Evolutionary conservation across 192 early-diverging fungal genomes (phyloP).

Genomic region (Backusella morwellensis): DNA sequence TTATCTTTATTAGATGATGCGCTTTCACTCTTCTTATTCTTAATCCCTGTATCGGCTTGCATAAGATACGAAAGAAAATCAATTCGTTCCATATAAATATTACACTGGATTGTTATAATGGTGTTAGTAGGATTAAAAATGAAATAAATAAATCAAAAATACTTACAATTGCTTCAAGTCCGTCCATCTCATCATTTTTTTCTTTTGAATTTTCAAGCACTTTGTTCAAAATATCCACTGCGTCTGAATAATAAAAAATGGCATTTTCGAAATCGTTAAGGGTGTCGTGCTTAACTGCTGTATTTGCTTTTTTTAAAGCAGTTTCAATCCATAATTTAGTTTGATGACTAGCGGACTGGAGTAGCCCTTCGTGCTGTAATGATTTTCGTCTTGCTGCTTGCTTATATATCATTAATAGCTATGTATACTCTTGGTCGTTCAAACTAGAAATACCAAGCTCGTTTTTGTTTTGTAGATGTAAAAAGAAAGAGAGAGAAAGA

Average conservation of each 20-base stretch:
- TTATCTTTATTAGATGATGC: background rate
- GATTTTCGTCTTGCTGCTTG: background rate
- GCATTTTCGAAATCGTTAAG: background rate
- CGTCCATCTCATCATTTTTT: background rate
- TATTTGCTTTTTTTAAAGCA: conserved; percentile 2
- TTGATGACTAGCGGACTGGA: background rate
- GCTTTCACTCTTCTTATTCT: background rate
- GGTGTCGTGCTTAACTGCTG: background rate
- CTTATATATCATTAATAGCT: background rate
- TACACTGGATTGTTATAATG: background rate
- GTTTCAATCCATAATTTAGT: background rate
- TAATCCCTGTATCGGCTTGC: background rate
- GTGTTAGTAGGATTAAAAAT: background rate
- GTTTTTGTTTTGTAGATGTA: background rate
- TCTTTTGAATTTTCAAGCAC: conserved; percentile 9
- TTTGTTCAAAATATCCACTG: background rate
- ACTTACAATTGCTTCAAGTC: background rate
- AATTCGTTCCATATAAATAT: background rate
- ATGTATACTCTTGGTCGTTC: background rate
- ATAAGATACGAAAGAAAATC: background rate
- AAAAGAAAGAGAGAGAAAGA: background rate
- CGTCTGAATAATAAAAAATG: background rate
- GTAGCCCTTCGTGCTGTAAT: background rate
- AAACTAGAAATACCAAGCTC: background rate
- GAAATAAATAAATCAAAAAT: background rate